phyloP scores from a whole-genome alignment of 257 asterid species.

The Solanum pinnatisectum region DNA sequence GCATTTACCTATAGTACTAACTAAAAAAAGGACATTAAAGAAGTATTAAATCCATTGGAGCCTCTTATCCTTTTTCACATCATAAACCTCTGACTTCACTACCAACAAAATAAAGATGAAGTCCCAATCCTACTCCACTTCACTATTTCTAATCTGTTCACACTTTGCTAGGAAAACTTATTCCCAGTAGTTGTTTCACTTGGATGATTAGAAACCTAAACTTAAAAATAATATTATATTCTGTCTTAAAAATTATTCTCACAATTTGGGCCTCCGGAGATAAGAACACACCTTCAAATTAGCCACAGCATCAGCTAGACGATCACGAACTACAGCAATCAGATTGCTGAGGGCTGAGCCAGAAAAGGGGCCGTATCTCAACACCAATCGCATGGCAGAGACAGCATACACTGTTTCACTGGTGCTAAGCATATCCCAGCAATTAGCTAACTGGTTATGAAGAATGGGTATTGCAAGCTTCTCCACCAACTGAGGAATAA shows the following conservation, averaged over 20 bases:
- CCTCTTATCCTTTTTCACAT: background rate
- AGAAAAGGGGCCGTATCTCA: conserved; percentile 57
- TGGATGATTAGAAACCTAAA: background rate
- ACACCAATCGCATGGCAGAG: conserved; percentile 58
- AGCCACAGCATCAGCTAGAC: conserved; percentile 71
- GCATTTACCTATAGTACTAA: background rate
- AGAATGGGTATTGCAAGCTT: conserved; percentile 87
- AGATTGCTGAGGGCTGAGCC: conserved; percentile 59
- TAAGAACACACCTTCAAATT: conserved; percentile 44
- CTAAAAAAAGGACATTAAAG: background rate
- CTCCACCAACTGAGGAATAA: conserved; percentile 70
- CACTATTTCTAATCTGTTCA: background rate
- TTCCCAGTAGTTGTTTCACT: background rate
- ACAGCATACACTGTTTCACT: conserved; percentile 72
- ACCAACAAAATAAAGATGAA: background rate
- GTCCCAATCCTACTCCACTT: background rate
- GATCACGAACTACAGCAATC: conserved; percentile 63
- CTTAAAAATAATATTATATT: background rate
- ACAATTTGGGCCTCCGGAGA: background rate
- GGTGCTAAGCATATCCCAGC: conserved; percentile 91
- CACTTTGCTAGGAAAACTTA: background rate
- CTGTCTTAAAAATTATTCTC: background rate
- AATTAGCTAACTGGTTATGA: conserved; percentile 56
- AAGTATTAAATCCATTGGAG: background rate
- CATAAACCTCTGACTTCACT: background rate